A percentile compares a stretch with the other conserved stretches of the same genome.
phyloP scores from a whole-genome alignment of 257 asterid species.

The Nicotiana sylvestris region DNA sequence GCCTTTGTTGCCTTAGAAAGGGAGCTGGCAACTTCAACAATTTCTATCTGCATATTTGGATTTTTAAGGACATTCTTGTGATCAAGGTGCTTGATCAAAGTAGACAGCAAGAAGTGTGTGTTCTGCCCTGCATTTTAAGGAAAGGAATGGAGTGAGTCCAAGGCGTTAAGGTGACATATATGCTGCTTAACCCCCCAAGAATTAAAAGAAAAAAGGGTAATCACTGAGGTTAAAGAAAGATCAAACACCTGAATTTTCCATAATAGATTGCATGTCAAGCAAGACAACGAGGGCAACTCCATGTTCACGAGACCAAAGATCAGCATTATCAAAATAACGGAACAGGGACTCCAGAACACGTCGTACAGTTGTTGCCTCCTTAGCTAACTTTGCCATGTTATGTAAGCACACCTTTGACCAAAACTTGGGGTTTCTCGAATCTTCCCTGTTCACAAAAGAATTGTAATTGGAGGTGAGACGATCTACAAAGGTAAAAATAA shows the following conservation, averaged over 20 bases:
- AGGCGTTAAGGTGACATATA: slow-evolving; percentile 18
- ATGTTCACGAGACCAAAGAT: slow-evolving; percentile 64
- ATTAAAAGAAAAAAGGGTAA: not conserved
- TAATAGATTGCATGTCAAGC: slow-evolving; percentile 61
- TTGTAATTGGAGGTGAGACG: slow-evolving; percentile 20
- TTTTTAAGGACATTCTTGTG: slow-evolving; percentile 60
- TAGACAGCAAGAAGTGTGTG: slow-evolving; percentile 60
- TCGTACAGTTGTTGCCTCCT: slow-evolving; percentile 67
- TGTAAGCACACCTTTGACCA: slow-evolving; percentile 78
- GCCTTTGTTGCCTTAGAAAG: slow-evolving; percentile 52
- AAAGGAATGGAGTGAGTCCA: slow-evolving; percentile 9
- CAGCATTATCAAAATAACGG: slow-evolving; percentile 58
- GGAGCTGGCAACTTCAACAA: slow-evolving; percentile 61
- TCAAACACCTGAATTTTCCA: slow-evolving; percentile 57
- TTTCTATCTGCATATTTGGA: slow-evolving; percentile 65
- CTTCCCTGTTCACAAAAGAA: slow-evolving; percentile 49
- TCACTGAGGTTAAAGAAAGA: not conserved
- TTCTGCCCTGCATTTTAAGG: slow-evolving; percentile 47
- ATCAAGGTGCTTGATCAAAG: slow-evolving; percentile 76
- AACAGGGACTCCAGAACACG: slow-evolving; percentile 71
- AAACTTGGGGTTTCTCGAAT: slow-evolving; percentile 52
- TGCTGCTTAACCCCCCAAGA: slow-evolving; percentile 5
- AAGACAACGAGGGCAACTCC: slow-evolving; percentile 62
- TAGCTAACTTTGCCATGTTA: slow-evolving; percentile 72
- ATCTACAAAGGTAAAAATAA: slow-evolving; percentile 16